Evolutionary conservation across 805 yeast genomes (phyloP).

Genomic region (Nakazawaea molendinolei): DNA sequence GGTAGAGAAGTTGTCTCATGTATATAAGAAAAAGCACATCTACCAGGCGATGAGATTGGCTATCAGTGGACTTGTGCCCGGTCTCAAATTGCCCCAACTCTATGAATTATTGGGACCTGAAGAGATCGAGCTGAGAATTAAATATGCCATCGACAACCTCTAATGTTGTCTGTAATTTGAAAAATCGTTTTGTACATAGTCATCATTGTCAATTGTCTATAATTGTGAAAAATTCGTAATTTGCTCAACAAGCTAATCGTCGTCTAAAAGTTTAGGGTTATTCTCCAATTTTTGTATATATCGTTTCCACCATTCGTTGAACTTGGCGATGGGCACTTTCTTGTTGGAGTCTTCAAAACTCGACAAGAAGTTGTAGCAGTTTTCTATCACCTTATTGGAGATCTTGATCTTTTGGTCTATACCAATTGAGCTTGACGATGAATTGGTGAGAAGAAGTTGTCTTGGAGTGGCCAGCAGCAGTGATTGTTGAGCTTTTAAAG

Average conservation of each 20-base stretch:
- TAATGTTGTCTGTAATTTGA: constrained; percentile 16
- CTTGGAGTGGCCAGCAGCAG: constrained; percentile 30
- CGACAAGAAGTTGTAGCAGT: constrained; percentile 85
- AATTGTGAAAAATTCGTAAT: no score
- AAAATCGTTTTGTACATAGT: no score
- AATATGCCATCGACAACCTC: constrained; percentile 7
- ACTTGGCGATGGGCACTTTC: constrained; percentile 78
- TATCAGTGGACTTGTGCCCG: constrained; percentile 62
- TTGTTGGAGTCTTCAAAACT: constrained; percentile 81
- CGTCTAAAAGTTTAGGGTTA: constrained; percentile 78
- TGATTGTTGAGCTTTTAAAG: constrained; percentile 28
- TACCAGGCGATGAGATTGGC: constrained; percentile 62
- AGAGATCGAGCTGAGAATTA: constrained; percentile 24
- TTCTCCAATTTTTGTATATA: constrained; percentile 68
- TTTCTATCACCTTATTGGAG: constrained; percentile 83
- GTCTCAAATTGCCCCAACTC: constrained; percentile 56
- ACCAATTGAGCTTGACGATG: constrained; percentile 10
- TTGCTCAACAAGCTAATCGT: constrained; percentile 14
- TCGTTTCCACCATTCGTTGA: constrained; percentile 94
- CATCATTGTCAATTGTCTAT: no score
- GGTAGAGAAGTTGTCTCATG: constrained; percentile 7
- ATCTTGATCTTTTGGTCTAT: constrained; percentile 39
- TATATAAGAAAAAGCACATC: constrained; percentile 30
- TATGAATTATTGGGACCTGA: constrained; percentile 46
- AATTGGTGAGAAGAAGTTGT: constrained; percentile 20